Base-by-base conservation (phyloP, 73 alveolate species). In the Paramecium biaurelia region DNA sequence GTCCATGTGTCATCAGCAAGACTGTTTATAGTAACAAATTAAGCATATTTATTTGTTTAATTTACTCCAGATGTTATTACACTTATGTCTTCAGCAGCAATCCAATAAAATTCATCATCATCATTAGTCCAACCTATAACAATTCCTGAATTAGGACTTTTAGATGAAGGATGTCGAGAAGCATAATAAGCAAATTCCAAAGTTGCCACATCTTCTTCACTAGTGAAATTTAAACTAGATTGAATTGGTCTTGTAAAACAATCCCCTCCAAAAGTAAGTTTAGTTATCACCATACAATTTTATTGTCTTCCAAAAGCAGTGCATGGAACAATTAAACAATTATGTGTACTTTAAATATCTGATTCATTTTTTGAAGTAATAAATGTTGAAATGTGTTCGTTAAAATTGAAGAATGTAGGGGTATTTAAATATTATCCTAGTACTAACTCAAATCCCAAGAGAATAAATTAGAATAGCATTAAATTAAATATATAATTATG, bases 301-400 rank as follows among this genome's bases (percentile, higher is more conserved):
- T 74, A 38, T 74, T 35, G 56, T 14, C 20, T 30, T 21, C 20
- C 23, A 32, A 74, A 58, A 14, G 38, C 87, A 7, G 87, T 15
- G 8, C 87, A 74, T 35, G 87, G 87, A 3, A 74, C 87, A 74
- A 74, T 74, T 5, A 74, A 20, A 7, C 87, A 74, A 74, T 74
- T 74, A 35, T 74, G 87, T 0, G 87, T 32, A 38, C 63, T 32
- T 32, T 18, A n/a, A 0, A 35, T 2, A 74, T 74, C 21, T n/a
- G 32, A 74, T 35, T 32, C 67, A 74, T 74, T n/a, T 38, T 74
- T 74, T 38, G 87, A 74, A 10, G 87, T 74, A 15, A 74, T 74
- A 67, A 67, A 67, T 67, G 38, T 32, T 30, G 49, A 30, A 24
- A 67, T 67, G 20, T 67, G 45, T 1, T 32, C 84, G 8, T 67